Base-by-base conservation (phyloP, 805 yeast species). In the Tetrapisispora phaffii region DNA sequence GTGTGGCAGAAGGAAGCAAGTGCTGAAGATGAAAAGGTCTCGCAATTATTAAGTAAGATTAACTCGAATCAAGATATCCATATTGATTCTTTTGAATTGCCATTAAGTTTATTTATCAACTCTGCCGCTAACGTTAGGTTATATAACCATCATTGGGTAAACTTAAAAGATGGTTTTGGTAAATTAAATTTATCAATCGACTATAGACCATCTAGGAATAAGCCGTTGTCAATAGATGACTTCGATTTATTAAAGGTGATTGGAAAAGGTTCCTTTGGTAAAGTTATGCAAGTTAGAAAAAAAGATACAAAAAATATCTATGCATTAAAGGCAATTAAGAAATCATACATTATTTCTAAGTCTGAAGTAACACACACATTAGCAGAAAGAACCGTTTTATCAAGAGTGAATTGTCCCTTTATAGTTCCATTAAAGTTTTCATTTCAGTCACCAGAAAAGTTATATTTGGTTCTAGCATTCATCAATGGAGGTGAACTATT, bases 211-310 rank as follows among this genome's bases (percentile, higher is more conserved):
- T 70, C 74, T 46, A 74, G 65, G 50, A 77, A 75, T 60, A 76
- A 80, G 50, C 82, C 82, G 41, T 70, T 90, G 38, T 73, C 86
- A 1, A 86, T 90, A 52, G 95, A 87, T 46, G 96, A 89, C 58
- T 89, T 90, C 66, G 95, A 87, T 56, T 69, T 90, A 41, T 73
- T 90, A 53, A 90, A 90, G 65, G 97, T 90, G 26, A 86, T 90
- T 44, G 97, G 97, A 33, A 90, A 90, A 63, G 97, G 97, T 4
- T 87, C 96, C 13, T 90, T 90, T 63, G 97, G 97, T 42, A 90
- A 90, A 66, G 97, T 90, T 44, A 90, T 90, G 97, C 97, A 90
- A 66, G 97, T 90, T 37, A 80, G 87, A 50, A 90, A 90, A 67
- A 85, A 85, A 55, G 97, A 90, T 65, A 90, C 97, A 3, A 82